Evolutionary conservation across 768 basidiomycete genomes (phyloP), one percentile per base, ranked within the genome.

Genomic region (Hypholoma fasciculare): DNA sequence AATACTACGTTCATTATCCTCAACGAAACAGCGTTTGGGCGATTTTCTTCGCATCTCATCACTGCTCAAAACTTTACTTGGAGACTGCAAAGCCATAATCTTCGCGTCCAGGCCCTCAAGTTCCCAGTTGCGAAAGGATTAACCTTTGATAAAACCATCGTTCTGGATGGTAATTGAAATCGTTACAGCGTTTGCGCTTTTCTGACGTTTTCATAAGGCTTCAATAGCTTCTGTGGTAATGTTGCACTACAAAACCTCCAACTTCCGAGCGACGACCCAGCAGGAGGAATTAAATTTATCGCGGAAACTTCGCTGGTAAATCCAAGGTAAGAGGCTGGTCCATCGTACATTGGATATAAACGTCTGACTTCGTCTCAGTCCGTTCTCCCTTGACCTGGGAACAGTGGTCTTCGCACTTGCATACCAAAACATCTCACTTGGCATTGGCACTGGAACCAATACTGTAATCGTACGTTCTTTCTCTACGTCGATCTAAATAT

Each of bases 351-450:
- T 48, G 16, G 16, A 11, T n/a, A 7, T 54, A 30, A 48, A 50
- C 16, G 49, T 56, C 44, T 50, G 14, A 19, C 8, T 42, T 19
- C 40, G 6, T 6, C 43, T 13, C 57, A 88, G 86, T 63, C 87
- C 89, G 0, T 90, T 92, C 68, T 72, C 80, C n/a, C 76, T 92
- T 56, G 75, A 82, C 63, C 77, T 92, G 40, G 89, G 89, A 34
- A 87, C 86, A 0, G 82, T 87, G 6, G 71, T 83, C 3, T 89
- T 90, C 64, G 78, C 78, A 56, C 75, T 92, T 26, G 73, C 74
- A 19, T 91, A 88, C 69, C 67, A 84, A 43, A 78, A 75, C 46
- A 78, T 86, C 17, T 74, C 75, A 52, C 72, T 90, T 44, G 88
- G 88, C 27, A 70, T 71, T 26, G 88, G 88, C 16, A 78, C 78